phyloP scores from a whole-genome alignment of 768 basidiomycete genomes.

The Lactarius pseudohatsudake region DNA sequence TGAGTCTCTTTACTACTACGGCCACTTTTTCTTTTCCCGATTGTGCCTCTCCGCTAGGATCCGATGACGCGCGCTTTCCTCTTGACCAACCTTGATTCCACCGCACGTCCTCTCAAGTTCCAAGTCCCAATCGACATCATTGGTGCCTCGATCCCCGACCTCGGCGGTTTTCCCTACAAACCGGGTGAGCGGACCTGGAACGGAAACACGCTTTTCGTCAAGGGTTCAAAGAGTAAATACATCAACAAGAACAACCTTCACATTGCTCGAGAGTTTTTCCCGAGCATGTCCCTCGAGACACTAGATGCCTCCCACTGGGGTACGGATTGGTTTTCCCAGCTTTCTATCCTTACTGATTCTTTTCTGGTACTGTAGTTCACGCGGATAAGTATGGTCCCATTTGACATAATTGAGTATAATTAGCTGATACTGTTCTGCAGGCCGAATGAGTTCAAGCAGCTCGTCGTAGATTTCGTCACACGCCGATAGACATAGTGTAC shows the following conservation, averaged over 20 bases:
- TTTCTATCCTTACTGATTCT: neutral
- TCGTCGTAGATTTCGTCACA: constrained; percentile 37
- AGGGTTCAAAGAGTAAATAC: constrained; percentile 79
- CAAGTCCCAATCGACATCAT: constrained; percentile 72
- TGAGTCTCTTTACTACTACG: constrained; percentile 33
- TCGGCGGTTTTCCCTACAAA: constrained; percentile 78
- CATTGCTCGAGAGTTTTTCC: constrained; percentile 68
- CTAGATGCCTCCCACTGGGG: constrained; percentile 89
- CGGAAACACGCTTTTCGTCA: constrained; percentile 70
- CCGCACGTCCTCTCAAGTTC: constrained; percentile 52
- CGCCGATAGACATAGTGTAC: constrained; percentile 29
- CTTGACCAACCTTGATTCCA: constrained; percentile 71
- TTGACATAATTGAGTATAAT: neutral
- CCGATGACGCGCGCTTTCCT: constrained; percentile 76
- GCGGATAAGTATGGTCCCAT: constrained; percentile 58
- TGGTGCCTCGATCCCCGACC: constrained; percentile 53
- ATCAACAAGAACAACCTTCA: constrained; percentile 72
- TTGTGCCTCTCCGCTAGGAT: constrained; percentile 49
- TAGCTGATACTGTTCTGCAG: constrained; percentile 32
- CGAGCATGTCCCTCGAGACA: constrained; percentile 56
- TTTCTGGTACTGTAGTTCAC: constrained; percentile 56
- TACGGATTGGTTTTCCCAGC: constrained; percentile 36
- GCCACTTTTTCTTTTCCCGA: neutral
- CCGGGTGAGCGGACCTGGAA: constrained; percentile 53
- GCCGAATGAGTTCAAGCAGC: constrained; percentile 55